Conservation (phyloP, 1,139 yeast species). For the Suhomyces terraborum region DNA sequence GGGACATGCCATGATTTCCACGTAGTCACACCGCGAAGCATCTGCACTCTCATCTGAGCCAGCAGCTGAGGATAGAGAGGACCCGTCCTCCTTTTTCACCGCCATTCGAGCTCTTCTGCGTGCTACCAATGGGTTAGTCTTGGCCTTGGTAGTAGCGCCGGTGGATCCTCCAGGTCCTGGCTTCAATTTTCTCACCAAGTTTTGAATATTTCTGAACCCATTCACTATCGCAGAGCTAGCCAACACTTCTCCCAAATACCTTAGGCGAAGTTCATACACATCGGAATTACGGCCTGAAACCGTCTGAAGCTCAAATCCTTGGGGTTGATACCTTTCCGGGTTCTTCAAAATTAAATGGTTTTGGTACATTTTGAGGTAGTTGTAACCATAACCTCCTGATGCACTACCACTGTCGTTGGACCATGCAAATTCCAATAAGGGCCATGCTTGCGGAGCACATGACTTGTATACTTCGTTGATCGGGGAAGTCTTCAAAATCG, state of each 20-base stretch:
- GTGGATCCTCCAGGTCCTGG: constrained; percentile 29
- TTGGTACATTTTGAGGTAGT: constrained; percentile 50
- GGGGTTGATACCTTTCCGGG: constrained; percentile 16
- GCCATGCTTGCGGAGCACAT: constrained; percentile 62
- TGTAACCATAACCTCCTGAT: constrained; percentile 86
- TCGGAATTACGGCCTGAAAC: constrained; percentile 75
- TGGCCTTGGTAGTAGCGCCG: constrained; percentile 20
- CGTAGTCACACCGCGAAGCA: constrained; percentile 72
- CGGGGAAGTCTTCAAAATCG: neutral
- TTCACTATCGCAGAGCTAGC: constrained; percentile 79
- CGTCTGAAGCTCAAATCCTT: constrained; percentile 26
- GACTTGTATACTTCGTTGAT: constrained; percentile 31
- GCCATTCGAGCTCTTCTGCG: constrained; percentile 41
- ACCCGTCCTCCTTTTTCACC: constrained; percentile 20
- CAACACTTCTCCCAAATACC: constrained; percentile 36
- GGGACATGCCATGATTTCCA: constrained; percentile 98
- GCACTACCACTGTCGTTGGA: constrained; percentile 73
- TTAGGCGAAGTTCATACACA: constrained; percentile 65
- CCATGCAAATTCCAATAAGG: constrained; percentile 61
- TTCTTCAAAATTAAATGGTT: constrained; percentile 25
- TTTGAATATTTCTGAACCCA: constrained; percentile 93
- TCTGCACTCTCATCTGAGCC: constrained; percentile 47
- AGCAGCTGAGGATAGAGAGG: constrained; percentile 17
- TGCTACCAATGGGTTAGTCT: constrained; percentile 43
- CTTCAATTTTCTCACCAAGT: constrained; percentile 80